Evolutionary conservation across 2,329 filamentous ascomycete species (phyloP), one percentile per base, ranked within the genome.

Genomic region (Dactylellina sp.): DNA sequence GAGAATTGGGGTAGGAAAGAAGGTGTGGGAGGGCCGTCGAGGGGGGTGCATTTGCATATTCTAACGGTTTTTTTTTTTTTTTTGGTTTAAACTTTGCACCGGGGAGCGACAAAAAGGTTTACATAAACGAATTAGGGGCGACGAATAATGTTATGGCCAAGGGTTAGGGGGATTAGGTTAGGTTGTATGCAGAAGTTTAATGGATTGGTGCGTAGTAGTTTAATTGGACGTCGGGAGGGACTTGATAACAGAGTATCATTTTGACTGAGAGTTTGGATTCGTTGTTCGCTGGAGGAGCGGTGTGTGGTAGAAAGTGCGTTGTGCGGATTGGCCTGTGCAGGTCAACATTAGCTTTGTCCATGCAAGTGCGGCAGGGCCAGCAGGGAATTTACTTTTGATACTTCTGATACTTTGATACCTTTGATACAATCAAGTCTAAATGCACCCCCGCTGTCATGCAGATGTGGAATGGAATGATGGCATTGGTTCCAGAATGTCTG

Each of bases 221-320:
- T 28, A 40, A 55, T 55, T 55, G 50, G 50, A 22, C 35, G 32
- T 55, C 35, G 9, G 11, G 14, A 39, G 35, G 32, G 16, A 55
- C 7, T 18, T 1, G 20, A 18, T 39, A 40, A 40, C 32, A 55
- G 32, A 55, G 32, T 55, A 55, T 39, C 39, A 42, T 24, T 16
- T 12, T 35, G 24, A 44, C 16, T 16, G 24, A 28, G 1, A 14
- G 16, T 12, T 57, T n/a, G 35, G 53, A 57, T 57, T 57, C 37
- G 53, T 53, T 18, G 32, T 24, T 46, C 18, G 42, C 42, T 12
- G 37, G 37, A 7, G 6, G 39, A 12, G 62, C 16, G 28, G 7
- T 53, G 63, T 62, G 64, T 70, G 64, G 64, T 61, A 62, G 56
- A 70, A 44, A 55, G 24, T 70, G 64, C 64, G 64, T 70, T 70